Evolutionary conservation across 1,284 basidiomycete genomes (phyloP), one percentile per base, ranked within the genome.

Genomic region (Apiotrichum siamense): DNA sequence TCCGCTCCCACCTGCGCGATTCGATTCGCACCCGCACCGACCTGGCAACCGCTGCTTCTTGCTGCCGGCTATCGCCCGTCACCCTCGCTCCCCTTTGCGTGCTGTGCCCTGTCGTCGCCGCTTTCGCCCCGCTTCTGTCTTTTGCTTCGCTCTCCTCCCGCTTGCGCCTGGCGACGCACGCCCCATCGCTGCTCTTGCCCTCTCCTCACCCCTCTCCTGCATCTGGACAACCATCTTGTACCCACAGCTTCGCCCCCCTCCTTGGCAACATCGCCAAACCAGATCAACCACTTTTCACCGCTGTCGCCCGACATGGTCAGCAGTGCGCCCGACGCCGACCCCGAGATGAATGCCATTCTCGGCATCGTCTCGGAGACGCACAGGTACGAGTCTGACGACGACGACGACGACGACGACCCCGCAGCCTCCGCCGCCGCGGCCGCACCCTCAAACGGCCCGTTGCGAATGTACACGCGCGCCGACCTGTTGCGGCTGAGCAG

Each of bases 231-330:
- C n/a, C n/a, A n/a, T n/a, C n/a, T n/a, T n/a, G n/a, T n/a, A n/a
- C 17, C 18, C n/a, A 18, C 46, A 55, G 50, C 53, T 38, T 53
- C 57, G 40, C 51, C 57, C 25, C 50, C 45, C 13, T 21, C 45
- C 18, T 45, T 59, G 26, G 57, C 32, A 15, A 55, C 57, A 7
- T 59, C 57, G 40, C 57, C 57, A 15, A 45, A 56, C 26, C 66
- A 66, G 52, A 54, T 64, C 57, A 72, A 72, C 50, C 69, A 67
- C 20, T 72, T 70, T 54, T 57, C 70, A 7, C 57, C 70, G 10
- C 51, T 70, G 4, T 70, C 70, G 2, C 70, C 70, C 1, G 67
- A 72, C 52, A 49, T 60, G 23, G 49, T 56, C 15, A 59, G 63
- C 50, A 64, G 57, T 32, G 49, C 50, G 13, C 52, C 62, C n/a